These are phyloP conservation scores for Neoarthrinium moseri DNA, from an alignment of 2,329 filamentous ascomycete genomes.

Conservation along the genomic window DNA sequence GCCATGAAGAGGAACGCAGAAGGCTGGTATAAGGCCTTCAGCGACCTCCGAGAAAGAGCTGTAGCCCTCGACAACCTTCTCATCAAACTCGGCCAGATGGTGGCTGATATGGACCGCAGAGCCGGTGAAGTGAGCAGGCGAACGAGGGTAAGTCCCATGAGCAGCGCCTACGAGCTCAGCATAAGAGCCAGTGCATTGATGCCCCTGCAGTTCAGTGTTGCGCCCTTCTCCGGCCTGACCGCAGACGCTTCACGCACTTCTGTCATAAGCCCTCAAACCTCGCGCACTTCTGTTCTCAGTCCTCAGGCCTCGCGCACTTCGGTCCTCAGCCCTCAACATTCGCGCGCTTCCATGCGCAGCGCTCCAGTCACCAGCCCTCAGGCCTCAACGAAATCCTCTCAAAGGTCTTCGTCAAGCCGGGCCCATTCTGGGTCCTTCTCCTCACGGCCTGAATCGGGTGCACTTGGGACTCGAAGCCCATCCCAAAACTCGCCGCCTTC, in stretches of 20 bases:
- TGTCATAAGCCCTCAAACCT: slow-evolving; percentile 1
- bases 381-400: slow-evolving; percentile 5
- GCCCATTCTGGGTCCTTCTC: slow-evolving; percentile 14
- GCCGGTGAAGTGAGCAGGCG: slow-evolving; percentile 81
- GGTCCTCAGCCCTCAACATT: slow-evolving; percentile 1
- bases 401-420: slow-evolving; percentile 16
- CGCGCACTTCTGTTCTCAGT: background rate
- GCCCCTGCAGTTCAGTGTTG: slow-evolving; percentile 25
- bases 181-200: slow-evolving; percentile 13
- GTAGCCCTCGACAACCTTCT: slow-evolving; percentile 69
- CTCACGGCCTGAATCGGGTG: slow-evolving; percentile 15
- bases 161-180: slow-evolving; percentile 11
- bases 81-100: slow-evolving; percentile 70
- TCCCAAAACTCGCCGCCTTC: slow-evolving; percentile 21
- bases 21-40: slow-evolving; percentile 82
- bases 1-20: slow-evolving; percentile 93
- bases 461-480: slow-evolving; percentile 18
- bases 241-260: slow-evolving; percentile 14
- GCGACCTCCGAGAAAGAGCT: slow-evolving; percentile 71
- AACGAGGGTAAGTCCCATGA: slow-evolving; percentile 59
- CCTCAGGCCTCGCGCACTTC: slow-evolving; percentile 15
- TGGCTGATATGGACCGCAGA: slow-evolving; percentile 82
- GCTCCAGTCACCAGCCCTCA: too few species aligned
- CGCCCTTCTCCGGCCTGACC: slow-evolving; percentile 22
- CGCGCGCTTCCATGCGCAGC: too few species aligned